Conservation (phyloP, 2,329 filamentous ascomycete genomes). For the Cladorrhinum sp. region DNA sequence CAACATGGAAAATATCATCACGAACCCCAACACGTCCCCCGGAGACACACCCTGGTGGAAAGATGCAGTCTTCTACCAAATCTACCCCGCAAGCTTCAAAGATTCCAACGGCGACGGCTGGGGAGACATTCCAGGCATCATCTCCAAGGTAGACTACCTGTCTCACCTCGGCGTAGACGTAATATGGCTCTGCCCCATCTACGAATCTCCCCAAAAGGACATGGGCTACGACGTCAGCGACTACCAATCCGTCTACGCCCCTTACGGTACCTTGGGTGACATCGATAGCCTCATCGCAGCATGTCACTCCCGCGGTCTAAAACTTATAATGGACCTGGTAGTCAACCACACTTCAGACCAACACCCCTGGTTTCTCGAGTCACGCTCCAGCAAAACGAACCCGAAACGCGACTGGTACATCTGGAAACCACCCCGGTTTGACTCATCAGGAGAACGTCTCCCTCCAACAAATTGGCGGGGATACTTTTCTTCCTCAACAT, state of each 20-base stretch:
- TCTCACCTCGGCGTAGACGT: constrained; percentile 59
- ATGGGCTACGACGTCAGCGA: constrained; percentile 68
- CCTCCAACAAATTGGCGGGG: constrained; percentile 73
- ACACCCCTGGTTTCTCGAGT: constrained; percentile 69
- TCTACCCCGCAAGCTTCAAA: constrained; percentile 58
- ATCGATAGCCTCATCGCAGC: constrained; percentile 60
- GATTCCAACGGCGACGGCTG: constrained; percentile 60
- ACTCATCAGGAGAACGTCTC: constrained; percentile 55
- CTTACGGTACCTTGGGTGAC: constrained; percentile 63
- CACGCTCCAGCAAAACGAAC: constrained; percentile 56
- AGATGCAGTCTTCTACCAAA: constrained; percentile 36
- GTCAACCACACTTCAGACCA: constrained; percentile 74
- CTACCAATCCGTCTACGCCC: constrained; percentile 52
- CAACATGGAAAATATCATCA: neutral
- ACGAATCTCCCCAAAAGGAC: constrained; percentile 48
- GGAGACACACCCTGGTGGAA: constrained; percentile 24
- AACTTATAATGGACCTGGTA: constrained; percentile 70
- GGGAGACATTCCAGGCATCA: constrained; percentile 64
- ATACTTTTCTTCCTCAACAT: constrained; percentile 60
- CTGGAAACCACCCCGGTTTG: constrained; percentile 38
- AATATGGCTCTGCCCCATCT: constrained; percentile 56
- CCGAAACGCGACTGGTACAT: constrained; percentile 59
- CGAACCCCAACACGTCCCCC: neutral
- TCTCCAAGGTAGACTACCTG: constrained; percentile 63
- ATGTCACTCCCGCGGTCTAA: constrained; percentile 62